Evolutionary conservation across 345 rosid genomes (phyloP), one percentile per base, ranked within the genome.

Genomic region (Capsella bursapastoris): DNA sequence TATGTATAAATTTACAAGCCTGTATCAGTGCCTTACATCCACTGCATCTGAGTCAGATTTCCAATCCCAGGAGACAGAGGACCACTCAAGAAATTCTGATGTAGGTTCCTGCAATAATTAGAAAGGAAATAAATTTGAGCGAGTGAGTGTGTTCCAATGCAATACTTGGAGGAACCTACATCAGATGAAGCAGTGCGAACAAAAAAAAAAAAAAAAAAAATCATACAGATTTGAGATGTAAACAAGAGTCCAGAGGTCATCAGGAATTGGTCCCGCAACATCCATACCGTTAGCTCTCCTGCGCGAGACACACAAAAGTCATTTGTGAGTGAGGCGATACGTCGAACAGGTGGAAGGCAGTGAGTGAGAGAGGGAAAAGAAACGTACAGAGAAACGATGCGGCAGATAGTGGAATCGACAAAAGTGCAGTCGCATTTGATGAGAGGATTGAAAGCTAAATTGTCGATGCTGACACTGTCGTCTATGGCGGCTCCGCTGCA

Each of bases 401-500:
- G 82, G 12, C 82, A 82, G 65, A 78, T 37, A 4, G 89, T 71
- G 65, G 51, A 40, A 27, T 29, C 64, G 15, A 10, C 51, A 45
- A 12, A 78, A 69, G 85, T 45, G 61, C 94, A 89, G 60, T 80
- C 85, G 77, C 94, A 89, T 80, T 71, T 84, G 80, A 87, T 85
- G 12, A 83, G 78, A n/a, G 90, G 89, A 25, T 86, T 84, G 79
- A 29, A 74, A 8, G 13, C 1, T 0, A 4, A 0, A 47, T 72
- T 68, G 64, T 72, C 74, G 35, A 82, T 76, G 45, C 58, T 7
- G 27, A 82, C 70, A 6, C 55, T 13, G 59, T 28, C 45, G 16
- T 51, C 66, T 5, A 69, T 47, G 52, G 93, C 89, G 2, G 64
- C 68, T 64, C 91, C 93, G 57, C 74, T 81, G 82, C 92, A 88